Evolutionary conservation across 2,329 filamentous ascomycete species (phyloP).

Genomic region (Aspergillus neotritici): DNA sequence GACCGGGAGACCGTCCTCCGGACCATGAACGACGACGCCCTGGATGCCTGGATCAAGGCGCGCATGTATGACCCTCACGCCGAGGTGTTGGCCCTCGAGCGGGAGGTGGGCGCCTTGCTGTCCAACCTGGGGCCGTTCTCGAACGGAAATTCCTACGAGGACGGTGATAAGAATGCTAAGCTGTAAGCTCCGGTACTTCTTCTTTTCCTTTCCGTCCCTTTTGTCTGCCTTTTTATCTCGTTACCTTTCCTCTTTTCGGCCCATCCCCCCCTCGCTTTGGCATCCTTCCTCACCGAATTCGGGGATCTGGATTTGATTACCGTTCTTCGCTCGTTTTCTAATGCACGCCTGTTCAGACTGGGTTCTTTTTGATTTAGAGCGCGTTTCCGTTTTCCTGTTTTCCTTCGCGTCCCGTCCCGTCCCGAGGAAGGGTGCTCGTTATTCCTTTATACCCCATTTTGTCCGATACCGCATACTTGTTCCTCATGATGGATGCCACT

Average conservation of each 20-base stretch:
- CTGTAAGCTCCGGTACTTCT: constrained; percentile 22
- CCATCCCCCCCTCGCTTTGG: too few relatives aligned
- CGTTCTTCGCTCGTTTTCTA: constrained; percentile 9
- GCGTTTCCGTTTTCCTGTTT: constrained; percentile 6
- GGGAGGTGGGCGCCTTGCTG: constrained; percentile 42
- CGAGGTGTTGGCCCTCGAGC: constrained; percentile 43
- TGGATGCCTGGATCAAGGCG: constrained; percentile 45
- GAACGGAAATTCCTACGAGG: constrained; percentile 21
- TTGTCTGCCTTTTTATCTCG: not conserved
- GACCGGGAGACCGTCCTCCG: constrained; percentile 44
- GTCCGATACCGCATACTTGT: constrained; percentile 11
- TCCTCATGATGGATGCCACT: constrained; percentile 11
- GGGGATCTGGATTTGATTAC: not conserved
- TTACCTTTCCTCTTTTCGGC: not conserved
- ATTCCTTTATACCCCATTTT: constrained; percentile 20
- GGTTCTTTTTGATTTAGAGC: constrained; percentile 17
- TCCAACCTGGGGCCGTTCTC: constrained; percentile 28
- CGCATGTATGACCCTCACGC: constrained; percentile 47
- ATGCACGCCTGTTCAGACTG: constrained; percentile 14
- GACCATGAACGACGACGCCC: constrained; percentile 37
- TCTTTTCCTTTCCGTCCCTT: not conserved
- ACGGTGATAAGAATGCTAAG: constrained; percentile 30
- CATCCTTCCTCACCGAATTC: too few relatives aligned
- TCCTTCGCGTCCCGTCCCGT: constrained; percentile 11
- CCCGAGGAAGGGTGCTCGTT: constrained; percentile 12